Conservation (phyloP, 495 filamentous ascomycete genomes). For the Talaromyces stipitatus region DNA sequence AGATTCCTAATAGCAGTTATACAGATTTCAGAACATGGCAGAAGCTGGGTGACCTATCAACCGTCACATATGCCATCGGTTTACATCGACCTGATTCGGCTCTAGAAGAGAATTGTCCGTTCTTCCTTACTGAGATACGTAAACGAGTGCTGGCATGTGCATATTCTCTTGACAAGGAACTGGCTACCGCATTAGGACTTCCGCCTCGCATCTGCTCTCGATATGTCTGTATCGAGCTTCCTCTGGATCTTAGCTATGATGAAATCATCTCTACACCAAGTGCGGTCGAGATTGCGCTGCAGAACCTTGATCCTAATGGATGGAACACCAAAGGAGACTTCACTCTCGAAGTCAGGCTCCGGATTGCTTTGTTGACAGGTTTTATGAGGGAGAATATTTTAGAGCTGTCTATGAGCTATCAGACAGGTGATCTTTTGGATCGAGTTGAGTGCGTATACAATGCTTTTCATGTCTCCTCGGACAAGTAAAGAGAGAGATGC, state of each 20-base stretch:
- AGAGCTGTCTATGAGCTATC: conserved; percentile 9
- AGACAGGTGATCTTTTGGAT: not conserved
- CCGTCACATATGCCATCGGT: conserved; percentile 38
- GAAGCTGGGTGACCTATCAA: conserved; percentile 19
- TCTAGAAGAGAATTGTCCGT: conserved; percentile 22
- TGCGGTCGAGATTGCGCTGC: not conserved
- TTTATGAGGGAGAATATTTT: conserved; percentile 4
- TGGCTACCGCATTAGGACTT: conserved; percentile 42
- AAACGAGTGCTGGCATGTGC: conserved; percentile 39
- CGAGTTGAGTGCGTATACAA: not conserved
- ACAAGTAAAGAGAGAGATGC: not conserved
- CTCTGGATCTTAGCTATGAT: conserved; percentile 44
- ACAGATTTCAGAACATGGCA: conserved; percentile 21
- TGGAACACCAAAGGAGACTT: conserved; percentile 4
- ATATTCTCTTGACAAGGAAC: conserved; percentile 38
- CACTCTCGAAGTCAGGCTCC: conserved; percentile 2
- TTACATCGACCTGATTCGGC: conserved; percentile 39
- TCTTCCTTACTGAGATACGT: conserved; percentile 38
- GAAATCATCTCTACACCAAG: conserved; percentile 20
- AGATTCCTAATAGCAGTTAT: not conserved
- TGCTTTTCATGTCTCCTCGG: too few relatives aligned
- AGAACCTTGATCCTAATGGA: conserved; percentile 3
- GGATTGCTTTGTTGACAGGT: conserved; percentile 1
- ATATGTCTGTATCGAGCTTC: conserved; percentile 42
- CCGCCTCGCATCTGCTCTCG: conserved; percentile 43